Base-by-base conservation (phyloP, 108 stramenopile genomes). In the Cyclostephanos invisitatus region DNA sequence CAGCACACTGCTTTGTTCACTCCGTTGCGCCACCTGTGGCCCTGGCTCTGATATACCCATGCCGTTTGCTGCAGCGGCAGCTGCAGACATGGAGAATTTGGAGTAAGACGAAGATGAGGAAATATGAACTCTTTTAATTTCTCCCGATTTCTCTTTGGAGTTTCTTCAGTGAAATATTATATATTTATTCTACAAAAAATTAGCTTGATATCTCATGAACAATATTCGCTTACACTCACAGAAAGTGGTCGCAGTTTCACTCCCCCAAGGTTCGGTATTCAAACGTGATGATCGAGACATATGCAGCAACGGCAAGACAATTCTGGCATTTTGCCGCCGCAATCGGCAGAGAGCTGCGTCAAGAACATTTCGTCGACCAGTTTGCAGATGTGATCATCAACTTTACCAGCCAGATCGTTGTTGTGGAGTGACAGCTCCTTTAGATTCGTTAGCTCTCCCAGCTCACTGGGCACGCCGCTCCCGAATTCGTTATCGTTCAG, bases 401-500 rank as follows among this genome's bases (percentile, higher is more conserved):
- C 68, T 24, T 42, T 42, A 1, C 81, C 81, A 2, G 62, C 53
- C 27, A 82, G 58, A 10, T 24, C 17, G 35, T 82, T 82, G 61
- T 70, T 78, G 73, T 82, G 81, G 15, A 82, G 37, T 37, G 66
- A 40, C 12, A 82, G 53, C 42, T 64, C 68, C 36, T 74, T 68
- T 24, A 82, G 38, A 42, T 78, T 82, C 27, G 53, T 56, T 0
- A 82, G 63, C 38, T 70, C 81, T 25, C 81, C 81, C 0, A 82
- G 67, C 46, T 82, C 65, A 38, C 15, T 22, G 2, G 81, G 81
- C 29, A 85, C 63, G 35, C 40, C 44, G 2, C 78, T 82, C 7
- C 37, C 49, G 18, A 85, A 64, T 24, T 64, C 44, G 62, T 85
- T 85, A 47, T 63, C 62, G 46, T 85, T 70, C 35, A 85, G 61